Evolutionary conservation across 192 early-diverging fungal species (phyloP), one percentile per base, ranked within the genome.

Genomic region (Rhizoclosmatium globosum): DNA sequence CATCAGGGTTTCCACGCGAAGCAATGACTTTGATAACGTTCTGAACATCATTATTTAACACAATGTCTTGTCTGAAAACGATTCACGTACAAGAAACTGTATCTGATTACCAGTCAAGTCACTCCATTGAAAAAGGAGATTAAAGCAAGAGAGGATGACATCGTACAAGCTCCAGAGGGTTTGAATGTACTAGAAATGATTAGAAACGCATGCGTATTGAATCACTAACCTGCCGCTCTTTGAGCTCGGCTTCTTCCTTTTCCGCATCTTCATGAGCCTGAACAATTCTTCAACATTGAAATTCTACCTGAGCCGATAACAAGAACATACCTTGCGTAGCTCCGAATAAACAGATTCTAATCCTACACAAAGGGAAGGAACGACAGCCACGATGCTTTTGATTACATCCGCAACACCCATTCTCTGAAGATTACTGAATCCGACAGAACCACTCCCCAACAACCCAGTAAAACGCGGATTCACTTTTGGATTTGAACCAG

Each of bases 401-500:
- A 66, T n/a, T 4, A 76, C 13, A 1, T 64, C 64, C 47, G 42
- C 66, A 9, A 44, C 48, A 0, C 13, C 19, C 39, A 47, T 56
- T 21, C 74, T 9, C 6, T 47, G 46, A 6, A 76, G 47, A 65
- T 47, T 66, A 42, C 64, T 76, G 47, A 38, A 53, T 2, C 47
- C 64, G n/a, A 76, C 74, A 66, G 74, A 76, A 11, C 74, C 74
- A 67, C 62, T 67, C 3, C 43, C 61, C 7, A 76, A 47, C 38
- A 76, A 53, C 4, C 74, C 74, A 4, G 11, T n/a, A 45, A 11
- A 53, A 38, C 19, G n/a, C 56, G 47, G 9, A 46, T 17, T 38
- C 13, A 53, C 2, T 53, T 76, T 76, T n/a, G 4, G n/a, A 42
- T 68, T 68, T n/a, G 23, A 1, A 3, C 61, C 74, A 3, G 62